Percentiles rank a stretch among this genome's conserved stretches.
phyloP scores from a whole-genome alignment of 306 rosid species.

The Myrica gale region DNA sequence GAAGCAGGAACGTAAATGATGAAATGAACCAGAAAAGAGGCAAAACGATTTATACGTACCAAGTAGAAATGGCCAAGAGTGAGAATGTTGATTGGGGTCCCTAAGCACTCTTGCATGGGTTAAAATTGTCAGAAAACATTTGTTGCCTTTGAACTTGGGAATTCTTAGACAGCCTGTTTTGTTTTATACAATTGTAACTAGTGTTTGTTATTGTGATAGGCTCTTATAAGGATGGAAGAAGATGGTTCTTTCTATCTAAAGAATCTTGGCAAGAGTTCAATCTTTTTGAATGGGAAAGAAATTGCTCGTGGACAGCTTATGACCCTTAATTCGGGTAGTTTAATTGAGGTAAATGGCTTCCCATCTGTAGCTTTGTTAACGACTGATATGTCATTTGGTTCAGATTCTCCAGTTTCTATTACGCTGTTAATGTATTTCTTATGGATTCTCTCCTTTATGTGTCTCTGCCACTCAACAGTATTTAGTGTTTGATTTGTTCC shows the following conservation, averaged over 20 bases:
- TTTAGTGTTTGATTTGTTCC: background rate
- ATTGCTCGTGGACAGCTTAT: conserved; percentile 46
- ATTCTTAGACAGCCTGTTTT: background rate
- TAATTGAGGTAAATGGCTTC: conserved; percentile 66
- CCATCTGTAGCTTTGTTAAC: conserved; percentile 17
- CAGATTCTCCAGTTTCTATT: background rate
- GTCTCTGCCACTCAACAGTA: conserved; percentile 4
- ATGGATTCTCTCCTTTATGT: background rate
- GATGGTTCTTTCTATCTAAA: conserved; percentile 66
- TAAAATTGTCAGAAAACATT: conserved; percentile 9
- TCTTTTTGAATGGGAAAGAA: conserved; percentile 80
- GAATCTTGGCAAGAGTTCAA: conserved; percentile 66
- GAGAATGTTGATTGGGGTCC: conserved; percentile 5
- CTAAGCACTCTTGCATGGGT: conserved; percentile 12
- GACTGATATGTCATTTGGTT: background rate
- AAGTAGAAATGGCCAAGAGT: background rate
- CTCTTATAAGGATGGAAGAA: conserved; percentile 69
- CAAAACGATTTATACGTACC: background rate
- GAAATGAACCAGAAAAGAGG: background rate
- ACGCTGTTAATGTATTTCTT: background rate
- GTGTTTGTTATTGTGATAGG: conserved; percentile 40
- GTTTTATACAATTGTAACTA: conserved; percentile 21
- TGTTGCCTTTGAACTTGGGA: conserved; percentile 1
- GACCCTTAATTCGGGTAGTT: conserved; percentile 46
- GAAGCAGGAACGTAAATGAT: background rate